These are phyloP conservation scores for Psidium friedrichsthalianum DNA, from an alignment of 345 rosid genomes.

Conservation along the genomic window DNA sequence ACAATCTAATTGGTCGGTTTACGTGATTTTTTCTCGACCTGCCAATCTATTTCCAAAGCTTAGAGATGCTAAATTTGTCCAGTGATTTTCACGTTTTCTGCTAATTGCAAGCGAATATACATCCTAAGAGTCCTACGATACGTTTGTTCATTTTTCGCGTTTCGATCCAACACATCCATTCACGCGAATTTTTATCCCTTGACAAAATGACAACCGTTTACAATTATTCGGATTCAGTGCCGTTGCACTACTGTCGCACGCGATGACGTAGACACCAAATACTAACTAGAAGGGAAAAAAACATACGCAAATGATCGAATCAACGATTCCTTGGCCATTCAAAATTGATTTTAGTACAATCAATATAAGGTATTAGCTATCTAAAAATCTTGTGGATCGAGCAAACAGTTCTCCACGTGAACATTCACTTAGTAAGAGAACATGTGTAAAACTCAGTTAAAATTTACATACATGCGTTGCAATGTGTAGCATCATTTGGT, in stretches of 20 bases:
- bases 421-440: background rate
- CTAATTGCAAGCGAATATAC: too few relatives aligned
- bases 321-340: background rate
- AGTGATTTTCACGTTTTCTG: too few relatives aligned
- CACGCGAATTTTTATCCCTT: rapidly evolving
- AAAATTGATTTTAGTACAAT: background rate
- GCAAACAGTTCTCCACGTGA: background rate
- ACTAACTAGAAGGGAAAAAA: background rate
- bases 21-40: background rate
- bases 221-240: background rate
- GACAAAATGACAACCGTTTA: too few relatives aligned
- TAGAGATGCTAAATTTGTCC: too few relatives aligned
- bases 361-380: too few relatives aligned
- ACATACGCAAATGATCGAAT: background rate
- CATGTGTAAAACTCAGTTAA: background rate
- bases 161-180: rapidly evolving
- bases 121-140: too few relatives aligned
- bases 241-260: background rate
- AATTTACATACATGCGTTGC: background rate
- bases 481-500: background rate
- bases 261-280: background rate
- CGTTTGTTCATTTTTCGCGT: too few relatives aligned
- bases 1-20: rapidly evolving
- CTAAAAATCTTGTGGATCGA: too few relatives aligned
- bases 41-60: too few relatives aligned